These are phyloP conservation scores for Dioszegia aurantiaca DNA, from an alignment of 768 basidiomycete genomes.

Conservation along the genomic window DNA sequence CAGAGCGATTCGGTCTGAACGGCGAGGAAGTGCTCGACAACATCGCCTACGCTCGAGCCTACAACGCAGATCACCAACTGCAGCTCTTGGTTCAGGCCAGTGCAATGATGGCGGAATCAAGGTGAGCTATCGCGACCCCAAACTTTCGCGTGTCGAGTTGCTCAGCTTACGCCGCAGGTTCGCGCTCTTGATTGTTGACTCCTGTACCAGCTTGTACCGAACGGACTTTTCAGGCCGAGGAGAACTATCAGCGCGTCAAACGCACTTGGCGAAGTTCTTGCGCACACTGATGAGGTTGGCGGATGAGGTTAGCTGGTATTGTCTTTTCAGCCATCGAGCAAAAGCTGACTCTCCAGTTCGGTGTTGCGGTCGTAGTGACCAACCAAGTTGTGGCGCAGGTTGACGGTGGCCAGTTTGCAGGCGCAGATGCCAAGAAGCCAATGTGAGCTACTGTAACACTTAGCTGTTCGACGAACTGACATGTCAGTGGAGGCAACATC, in stretches of 20 bases:
- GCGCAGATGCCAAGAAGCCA: conserved; percentile 92
- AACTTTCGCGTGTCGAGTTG: too few species aligned
- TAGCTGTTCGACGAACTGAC: conserved; percentile 13
- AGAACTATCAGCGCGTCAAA: conserved; percentile 90
- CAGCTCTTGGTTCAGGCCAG: conserved; percentile 84
- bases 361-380: conserved; percentile 92
- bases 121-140: conserved; percentile 64
- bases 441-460: conserved; percentile 55
- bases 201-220: conserved; percentile 89
- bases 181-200: conserved; percentile 92
- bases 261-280: conserved; percentile 91
- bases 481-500: conserved; percentile 77
- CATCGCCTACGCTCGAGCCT: conserved; percentile 95
- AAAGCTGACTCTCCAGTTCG: conserved; percentile 64
- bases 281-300: conserved; percentile 88
- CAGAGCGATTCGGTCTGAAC: conserved; percentile 92
- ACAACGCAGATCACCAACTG: conserved; percentile 96
- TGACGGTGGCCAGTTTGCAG: conserved; percentile 85
- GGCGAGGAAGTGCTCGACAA: conserved; percentile 98
- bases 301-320: conserved; percentile 71
- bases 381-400: conserved; percentile 99
- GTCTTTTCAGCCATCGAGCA: background rate
- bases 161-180: too few species aligned
- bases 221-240: conserved; percentile 95
- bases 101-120: conserved; percentile 98